These are phyloP conservation scores for Candida albicans DNA, from an alignment of 1,139 yeast species.

Conservation along the genomic window DNA sequence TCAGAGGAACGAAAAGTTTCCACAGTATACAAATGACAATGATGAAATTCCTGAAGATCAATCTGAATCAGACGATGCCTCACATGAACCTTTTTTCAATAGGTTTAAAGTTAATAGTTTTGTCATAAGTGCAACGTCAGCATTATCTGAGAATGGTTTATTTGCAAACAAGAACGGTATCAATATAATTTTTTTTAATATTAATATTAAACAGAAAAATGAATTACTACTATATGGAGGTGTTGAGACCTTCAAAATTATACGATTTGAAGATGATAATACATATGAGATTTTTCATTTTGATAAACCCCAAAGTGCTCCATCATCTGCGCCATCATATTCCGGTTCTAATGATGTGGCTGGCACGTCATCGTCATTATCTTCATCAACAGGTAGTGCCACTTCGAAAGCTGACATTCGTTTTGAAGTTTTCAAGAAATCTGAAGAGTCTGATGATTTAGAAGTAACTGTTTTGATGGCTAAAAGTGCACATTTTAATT, in stretches of 20 bases:
- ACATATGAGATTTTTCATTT: slow-evolving; percentile 22
- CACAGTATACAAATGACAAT: slow-evolving; percentile 29
- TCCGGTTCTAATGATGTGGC: slow-evolving; percentile 5
- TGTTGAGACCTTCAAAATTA: slow-evolving; percentile 31
- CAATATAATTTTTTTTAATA: slow-evolving; percentile 26
- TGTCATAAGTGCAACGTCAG: slow-evolving; percentile 45
- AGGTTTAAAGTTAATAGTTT: slow-evolving; percentile 35
- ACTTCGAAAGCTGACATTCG: slow-evolving; percentile 46
- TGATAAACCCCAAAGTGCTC: slow-evolving; percentile 12
- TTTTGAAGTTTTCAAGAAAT: slow-evolving; percentile 46
- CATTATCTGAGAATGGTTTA: slow-evolving; percentile 36
- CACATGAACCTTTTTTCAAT: slow-evolving; percentile 26
- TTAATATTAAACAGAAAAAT: slow-evolving; percentile 45
- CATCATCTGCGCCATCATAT: slow-evolving; percentile 5
- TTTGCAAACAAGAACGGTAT: slow-evolving; percentile 34
- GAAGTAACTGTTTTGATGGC: slow-evolving; percentile 49
- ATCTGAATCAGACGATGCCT: slow-evolving; percentile 11
- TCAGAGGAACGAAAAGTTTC: slow-evolving; percentile 20
- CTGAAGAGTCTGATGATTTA: slow-evolving; percentile 20
- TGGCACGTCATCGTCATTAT: slow-evolving; percentile 9
- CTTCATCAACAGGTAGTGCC: slow-evolving; percentile 7
- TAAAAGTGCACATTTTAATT: slow-evolving; percentile 36
- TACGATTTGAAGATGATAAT: slow-evolving; percentile 19
- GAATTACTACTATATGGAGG: slow-evolving; percentile 49
- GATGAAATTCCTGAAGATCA: slow-evolving; percentile 16